phyloP scores from a whole-genome alignment of 176 grass and related monocot species.

The Carex parvula region DNA sequence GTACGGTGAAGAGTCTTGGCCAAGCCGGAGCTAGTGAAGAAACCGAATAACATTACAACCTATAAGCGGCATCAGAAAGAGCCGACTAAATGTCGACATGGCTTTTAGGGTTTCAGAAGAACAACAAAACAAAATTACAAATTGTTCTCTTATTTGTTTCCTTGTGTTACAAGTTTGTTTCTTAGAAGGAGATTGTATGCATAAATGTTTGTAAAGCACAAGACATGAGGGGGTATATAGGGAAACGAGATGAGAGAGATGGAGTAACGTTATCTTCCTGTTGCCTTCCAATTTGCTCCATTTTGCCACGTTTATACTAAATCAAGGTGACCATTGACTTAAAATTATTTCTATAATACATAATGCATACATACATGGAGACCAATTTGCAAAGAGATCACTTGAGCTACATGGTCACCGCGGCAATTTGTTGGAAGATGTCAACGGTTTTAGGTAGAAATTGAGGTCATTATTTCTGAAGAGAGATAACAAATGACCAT shows the following conservation, averaged over 20 bases:
- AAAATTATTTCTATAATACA: not conserved
- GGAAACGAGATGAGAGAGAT: not conserved
- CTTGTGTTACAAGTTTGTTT: not conserved
- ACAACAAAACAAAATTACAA: not conserved
- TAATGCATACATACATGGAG: not conserved
- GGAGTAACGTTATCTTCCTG: not conserved
- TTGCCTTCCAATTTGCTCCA: not conserved
- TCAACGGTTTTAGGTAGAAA: too few relatives aligned
- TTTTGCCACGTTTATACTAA: not conserved
- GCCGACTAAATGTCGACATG: not conserved
- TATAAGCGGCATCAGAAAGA: conserved; percentile 3
- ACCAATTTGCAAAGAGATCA: not conserved
- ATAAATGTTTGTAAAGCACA: too few relatives aligned
- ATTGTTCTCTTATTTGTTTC: not conserved
- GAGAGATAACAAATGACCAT: not conserved
- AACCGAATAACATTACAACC: conserved; percentile 9
- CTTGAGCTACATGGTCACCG: not conserved
- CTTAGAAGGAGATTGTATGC: not conserved
- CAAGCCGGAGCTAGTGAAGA: not conserved
- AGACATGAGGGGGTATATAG: not conserved
- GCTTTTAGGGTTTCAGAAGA: not conserved
- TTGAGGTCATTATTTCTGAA: too few relatives aligned
- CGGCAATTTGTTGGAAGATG: too few relatives aligned
- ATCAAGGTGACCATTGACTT: not conserved
- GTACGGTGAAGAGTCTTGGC: conserved; percentile 13